These are phyloP conservation scores for Neofusicoccum ribis DNA, from an alignment of 2,329 filamentous ascomycete species.

Conservation along the genomic window DNA sequence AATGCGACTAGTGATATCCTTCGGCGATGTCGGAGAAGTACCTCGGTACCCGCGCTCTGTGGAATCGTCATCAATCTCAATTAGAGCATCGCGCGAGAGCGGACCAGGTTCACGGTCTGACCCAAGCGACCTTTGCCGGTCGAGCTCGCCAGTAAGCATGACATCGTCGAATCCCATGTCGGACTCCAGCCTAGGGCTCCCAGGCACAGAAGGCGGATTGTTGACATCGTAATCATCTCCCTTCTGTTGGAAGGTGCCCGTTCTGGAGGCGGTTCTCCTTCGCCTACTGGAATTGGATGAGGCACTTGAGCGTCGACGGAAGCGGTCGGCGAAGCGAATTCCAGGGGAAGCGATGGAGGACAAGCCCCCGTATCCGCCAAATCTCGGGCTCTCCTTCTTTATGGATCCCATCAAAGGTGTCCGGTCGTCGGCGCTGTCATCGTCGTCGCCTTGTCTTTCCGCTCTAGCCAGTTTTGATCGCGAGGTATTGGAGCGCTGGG, in stretches of 20 bases:
- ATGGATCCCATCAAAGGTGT: constrained; percentile 55
- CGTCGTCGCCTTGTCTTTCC: constrained; percentile 52
- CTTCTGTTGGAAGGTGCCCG: constrained; percentile 31
- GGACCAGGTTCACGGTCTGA: constrained; percentile 22
- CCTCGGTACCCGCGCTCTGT: constrained; percentile 51
- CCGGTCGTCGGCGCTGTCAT: constrained; percentile 49
- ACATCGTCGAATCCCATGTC: constrained; percentile 60
- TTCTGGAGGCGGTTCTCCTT: constrained; percentile 23
- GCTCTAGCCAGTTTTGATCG: constrained; percentile 5
- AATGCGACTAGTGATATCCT: background rate
- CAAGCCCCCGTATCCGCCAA: constrained; percentile 35
- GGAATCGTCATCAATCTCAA: constrained; percentile 51
- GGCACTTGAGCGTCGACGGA: constrained; percentile 32
- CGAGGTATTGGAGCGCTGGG: background rate
- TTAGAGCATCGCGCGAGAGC: constrained; percentile 47
- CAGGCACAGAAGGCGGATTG: constrained; percentile 64
- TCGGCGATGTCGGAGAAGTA: constrained; percentile 29
- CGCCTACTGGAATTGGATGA: constrained; percentile 36
- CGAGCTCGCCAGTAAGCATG: constrained; percentile 68
- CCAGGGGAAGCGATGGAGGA: constrained; percentile 26
- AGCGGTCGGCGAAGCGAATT: constrained; percentile 30
- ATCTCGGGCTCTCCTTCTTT: constrained; percentile 37
- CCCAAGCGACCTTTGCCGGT: constrained; percentile 28
- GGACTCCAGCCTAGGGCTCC: constrained; percentile 56
- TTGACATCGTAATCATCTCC: constrained; percentile 60